These are phyloP conservation scores for Escovopsis sp. DNA, from an alignment of 2,329 filamentous ascomycete genomes.

Conservation along the genomic window DNA sequence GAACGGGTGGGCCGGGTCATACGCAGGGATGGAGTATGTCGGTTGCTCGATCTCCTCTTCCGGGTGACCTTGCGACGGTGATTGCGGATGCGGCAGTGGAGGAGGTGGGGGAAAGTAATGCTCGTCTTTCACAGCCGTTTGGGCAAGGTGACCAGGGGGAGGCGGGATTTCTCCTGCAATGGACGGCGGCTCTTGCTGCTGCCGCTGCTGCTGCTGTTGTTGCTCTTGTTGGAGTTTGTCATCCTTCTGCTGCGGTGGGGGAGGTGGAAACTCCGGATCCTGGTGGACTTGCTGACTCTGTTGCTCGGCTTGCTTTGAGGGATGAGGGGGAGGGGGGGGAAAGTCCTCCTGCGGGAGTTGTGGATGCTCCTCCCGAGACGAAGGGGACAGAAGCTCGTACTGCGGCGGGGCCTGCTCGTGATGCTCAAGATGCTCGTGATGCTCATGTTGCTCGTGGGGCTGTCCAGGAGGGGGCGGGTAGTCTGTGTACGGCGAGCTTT, in stretches of 20 bases:
- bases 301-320: too few relatives aligned
- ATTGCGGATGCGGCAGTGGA: too few relatives aligned
- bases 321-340: too few relatives aligned
- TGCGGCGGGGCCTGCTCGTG: neutral
- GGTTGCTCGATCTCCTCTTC: neutral
- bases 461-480: neutral
- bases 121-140: neutral
- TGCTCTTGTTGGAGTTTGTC: neutral
- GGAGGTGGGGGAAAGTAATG: too few relatives aligned
- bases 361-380: too few relatives aligned
- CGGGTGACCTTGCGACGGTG: conserved; percentile 9
- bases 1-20: conserved; percentile 15
- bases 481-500: neutral
- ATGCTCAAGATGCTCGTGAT: neutral
- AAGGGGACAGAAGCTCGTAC: too few relatives aligned
- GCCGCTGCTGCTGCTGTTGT: neutral
- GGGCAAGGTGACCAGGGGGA: neutral
- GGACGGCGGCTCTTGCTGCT: neutral
- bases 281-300: too few relatives aligned
- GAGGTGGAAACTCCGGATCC: too few relatives aligned
- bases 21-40: conserved; percentile 14
- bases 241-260: too few relatives aligned
- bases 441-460: neutral
- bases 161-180: too few relatives aligned
- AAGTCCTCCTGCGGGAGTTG: too few relatives aligned